Evolutionary conservation across 2,329 filamentous ascomycete genomes (phyloP).

Genomic region (Emergomyces africanus): DNA sequence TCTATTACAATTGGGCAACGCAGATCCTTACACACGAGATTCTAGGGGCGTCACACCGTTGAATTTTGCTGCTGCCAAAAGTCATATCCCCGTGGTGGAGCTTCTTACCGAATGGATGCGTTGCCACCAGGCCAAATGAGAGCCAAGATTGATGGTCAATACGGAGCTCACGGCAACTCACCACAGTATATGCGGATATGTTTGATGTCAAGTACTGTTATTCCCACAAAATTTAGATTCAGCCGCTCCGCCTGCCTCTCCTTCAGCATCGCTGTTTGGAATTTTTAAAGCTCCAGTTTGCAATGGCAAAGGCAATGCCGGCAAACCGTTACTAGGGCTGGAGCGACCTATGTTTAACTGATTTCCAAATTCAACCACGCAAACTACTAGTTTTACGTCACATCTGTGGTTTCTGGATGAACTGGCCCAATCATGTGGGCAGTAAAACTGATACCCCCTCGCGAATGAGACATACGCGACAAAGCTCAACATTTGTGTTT

Average conservation of each 20-base stretch:
- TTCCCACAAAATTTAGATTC: neutral
- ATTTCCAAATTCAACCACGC: neutral
- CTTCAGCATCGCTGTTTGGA: neutral
- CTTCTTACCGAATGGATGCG: neutral
- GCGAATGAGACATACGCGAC: neutral
- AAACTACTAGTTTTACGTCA: neutral
- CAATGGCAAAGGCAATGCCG: neutral
- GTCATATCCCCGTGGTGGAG: neutral
- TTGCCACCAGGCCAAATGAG: neutral
- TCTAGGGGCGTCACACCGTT: neutral
- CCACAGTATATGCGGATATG: neutral
- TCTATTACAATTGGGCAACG: neutral
- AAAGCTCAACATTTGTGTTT: neutral
- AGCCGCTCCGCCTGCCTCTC: neutral
- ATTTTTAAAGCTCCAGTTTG: neutral
- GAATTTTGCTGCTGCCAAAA: neutral
- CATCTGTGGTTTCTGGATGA: neutral
- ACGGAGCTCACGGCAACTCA: neutral
- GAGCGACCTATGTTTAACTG: neutral
- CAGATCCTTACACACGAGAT: neutral
- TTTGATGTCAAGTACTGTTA: neutral
- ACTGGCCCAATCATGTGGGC: neutral
- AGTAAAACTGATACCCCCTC: neutral
- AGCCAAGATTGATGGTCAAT: neutral
- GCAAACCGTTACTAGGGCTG: neutral